Percentiles rank a stretch among this genome's conserved stretches.
phyloP scores from a whole-genome alignment of 352 stramenopile species.

The Globisporangium cystogenes region DNA sequence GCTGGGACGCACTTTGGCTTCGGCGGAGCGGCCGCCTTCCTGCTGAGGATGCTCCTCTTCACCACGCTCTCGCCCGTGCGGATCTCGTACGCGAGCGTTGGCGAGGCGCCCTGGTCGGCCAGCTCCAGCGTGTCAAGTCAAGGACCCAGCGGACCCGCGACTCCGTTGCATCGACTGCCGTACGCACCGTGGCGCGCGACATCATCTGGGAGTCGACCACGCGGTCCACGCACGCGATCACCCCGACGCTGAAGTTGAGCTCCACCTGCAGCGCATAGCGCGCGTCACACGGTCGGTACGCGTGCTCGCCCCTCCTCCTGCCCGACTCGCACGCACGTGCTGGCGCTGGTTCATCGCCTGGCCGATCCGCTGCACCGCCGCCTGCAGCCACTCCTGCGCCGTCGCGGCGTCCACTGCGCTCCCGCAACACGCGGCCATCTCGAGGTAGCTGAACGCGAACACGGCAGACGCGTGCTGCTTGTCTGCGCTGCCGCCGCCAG shows the following conservation, averaged over 20 bases:
- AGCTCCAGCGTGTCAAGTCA: neutral
- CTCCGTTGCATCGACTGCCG: neutral
- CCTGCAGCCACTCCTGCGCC: constrained; percentile 59
- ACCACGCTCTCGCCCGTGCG: constrained; percentile 48
- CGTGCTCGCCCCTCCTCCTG: neutral
- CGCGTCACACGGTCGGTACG: neutral
- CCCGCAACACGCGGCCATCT: constrained; percentile 67
- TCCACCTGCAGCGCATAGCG: constrained; percentile 33
- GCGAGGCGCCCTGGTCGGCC: constrained; percentile 7
- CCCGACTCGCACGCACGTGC: constrained; percentile 23
- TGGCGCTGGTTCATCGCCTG: constrained; percentile 44
- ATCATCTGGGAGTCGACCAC: constrained; percentile 52
- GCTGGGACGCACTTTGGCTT: constrained; percentile 18
- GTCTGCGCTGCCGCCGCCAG: neutral
- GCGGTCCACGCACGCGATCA: constrained; percentile 38
- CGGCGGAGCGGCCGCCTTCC: neutral
- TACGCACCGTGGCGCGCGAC: constrained; percentile 34
- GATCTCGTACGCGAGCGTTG: constrained; percentile 34
- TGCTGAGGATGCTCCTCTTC: constrained; percentile 28
- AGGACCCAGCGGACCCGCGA: neutral
- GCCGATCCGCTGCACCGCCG: constrained; percentile 48
- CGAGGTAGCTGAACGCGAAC: constrained; percentile 48
- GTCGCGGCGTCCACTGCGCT: constrained; percentile 30
- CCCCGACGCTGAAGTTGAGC: constrained; percentile 52
- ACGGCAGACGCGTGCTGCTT: constrained; percentile 5